A percentile compares a stretch with the other conserved stretches of the same genome.
Evolutionary conservation across 257 asterid species (phyloP).

Genomic region (Orobanche coerulescens): DNA sequence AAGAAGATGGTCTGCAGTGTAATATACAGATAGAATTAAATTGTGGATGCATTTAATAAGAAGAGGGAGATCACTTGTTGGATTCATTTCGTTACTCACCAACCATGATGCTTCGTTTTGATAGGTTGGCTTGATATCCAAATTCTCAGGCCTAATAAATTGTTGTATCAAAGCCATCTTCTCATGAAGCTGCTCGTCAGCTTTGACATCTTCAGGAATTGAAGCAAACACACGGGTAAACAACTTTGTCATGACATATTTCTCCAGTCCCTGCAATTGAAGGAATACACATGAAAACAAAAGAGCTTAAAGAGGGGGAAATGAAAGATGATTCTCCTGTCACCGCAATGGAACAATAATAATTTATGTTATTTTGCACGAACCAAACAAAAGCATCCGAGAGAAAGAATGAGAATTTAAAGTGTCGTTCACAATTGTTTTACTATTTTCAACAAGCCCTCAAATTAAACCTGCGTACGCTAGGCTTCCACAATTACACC

Average conservation of each 20-base stretch:
- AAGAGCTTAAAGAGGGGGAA: not conserved
- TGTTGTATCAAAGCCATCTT: slow-evolving; percentile 80
- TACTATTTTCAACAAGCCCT: too few relatives aligned
- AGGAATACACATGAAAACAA: too few relatives aligned
- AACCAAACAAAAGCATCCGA: too few relatives aligned
- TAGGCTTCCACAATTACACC: too few relatives aligned
- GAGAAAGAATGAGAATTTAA: too few relatives aligned
- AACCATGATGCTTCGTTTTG: slow-evolving; percentile 85
- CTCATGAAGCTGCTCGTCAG: slow-evolving; percentile 63
- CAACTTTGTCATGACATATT: slow-evolving; percentile 83
- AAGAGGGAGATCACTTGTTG: slow-evolving; percentile 1
- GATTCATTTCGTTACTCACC: slow-evolving; percentile 42
- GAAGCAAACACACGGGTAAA: slow-evolving; percentile 73
- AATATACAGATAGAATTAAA: not conserved
- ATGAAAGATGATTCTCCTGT: too few relatives aligned
- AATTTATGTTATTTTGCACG: not conserved
- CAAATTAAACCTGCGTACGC: too few relatives aligned
- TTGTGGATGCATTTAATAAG: slow-evolving; percentile 20
- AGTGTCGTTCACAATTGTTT: too few relatives aligned
- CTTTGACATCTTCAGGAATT: slow-evolving; percentile 75
- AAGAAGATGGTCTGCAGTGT: not conserved
- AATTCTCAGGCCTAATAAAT: slow-evolving; percentile 74
- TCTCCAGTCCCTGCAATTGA: slow-evolving; percentile 76
- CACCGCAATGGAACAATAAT: not conserved
- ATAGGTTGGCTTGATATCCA: slow-evolving; percentile 70